Evolutionary conservation across 225 moss, liverwort and hornwort species (phyloP), one percentile per base, ranked within the genome.

Genomic region (Physcomitrellopsis africana): DNA sequence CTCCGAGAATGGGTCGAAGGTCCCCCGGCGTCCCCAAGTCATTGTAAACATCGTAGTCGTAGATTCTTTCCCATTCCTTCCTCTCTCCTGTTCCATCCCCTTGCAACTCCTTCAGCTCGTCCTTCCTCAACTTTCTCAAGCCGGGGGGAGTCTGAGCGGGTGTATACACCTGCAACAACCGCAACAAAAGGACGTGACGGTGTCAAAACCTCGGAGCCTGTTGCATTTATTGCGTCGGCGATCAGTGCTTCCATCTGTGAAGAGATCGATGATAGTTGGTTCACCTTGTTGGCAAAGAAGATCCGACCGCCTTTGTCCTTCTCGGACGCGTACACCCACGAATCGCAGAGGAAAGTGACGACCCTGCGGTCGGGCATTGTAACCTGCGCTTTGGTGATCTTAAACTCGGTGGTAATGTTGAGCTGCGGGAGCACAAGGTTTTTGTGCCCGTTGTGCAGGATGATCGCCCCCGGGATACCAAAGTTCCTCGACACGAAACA

Each of bases 41-140:
- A 44, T 96, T 94, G 74, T 96, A 96, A 48, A 89, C 79, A 43
- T 86, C 96, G 53, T 92, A 96, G 81, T 96, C 96, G 18, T 91
- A 96, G 18, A 94, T 70, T 45, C 92, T 82, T 37, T 94, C 96
- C 71, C 88, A 88, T 2, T 32, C 49, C 55, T 86, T 60, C 59
- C 96, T 85, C 52, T 78, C 78, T 43, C 91, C 96, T 66, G 51
- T 85, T 42, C 91, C 87, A 69, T 82, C 69, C 22, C 96, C 94
- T 81, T 80, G 87, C 13, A 80, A 75, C 5, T 78, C 68, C 73
- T 73, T 66, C 49, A 93, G 67, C 76, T 94, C 94, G 46, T 46
- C 55, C 46, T 78, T 71, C 43, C 96, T 85, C 58, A 96, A 67
- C 14, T 77, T 64, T 76, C 75, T 65, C 60, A 96, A 72, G 29